Conservation (phyloP, 768 basidiomycete species). For the Holtermannia corniformis region DNA sequence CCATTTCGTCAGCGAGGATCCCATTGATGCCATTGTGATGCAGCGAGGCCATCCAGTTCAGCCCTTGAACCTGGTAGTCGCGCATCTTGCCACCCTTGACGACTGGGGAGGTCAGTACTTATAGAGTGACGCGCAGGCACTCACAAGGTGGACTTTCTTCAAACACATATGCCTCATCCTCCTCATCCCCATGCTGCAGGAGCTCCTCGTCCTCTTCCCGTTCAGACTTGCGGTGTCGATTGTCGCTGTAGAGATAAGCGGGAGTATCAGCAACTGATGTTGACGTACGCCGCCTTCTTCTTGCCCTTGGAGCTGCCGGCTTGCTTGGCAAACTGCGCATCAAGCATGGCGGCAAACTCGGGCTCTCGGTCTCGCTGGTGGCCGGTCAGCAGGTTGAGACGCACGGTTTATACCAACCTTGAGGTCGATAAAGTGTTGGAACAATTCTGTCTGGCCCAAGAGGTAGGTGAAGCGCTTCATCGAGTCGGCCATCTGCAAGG, state of each 20-base stretch:
- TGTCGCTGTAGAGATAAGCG: constrained; percentile 50
- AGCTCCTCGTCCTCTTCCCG: constrained; percentile 98
- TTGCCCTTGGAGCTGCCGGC: constrained; percentile 63
- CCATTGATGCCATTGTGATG: constrained; percentile 96
- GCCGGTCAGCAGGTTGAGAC: neutral
- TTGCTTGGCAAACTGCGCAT: constrained; percentile 51
- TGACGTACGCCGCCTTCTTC: constrained; percentile 64
- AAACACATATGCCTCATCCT: constrained; percentile 87
- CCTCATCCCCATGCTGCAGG: constrained; percentile 75
- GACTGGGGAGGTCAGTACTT: constrained; percentile 46
- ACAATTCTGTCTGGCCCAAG: constrained; percentile 95
- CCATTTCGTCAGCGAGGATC: constrained; percentile 96
- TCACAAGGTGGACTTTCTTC: constrained; percentile 85
- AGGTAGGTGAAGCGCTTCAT: constrained; percentile 95
- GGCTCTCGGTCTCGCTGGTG: constrained; percentile 75
- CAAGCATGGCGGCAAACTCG: constrained; percentile 80
- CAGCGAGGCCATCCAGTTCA: constrained; percentile 95
- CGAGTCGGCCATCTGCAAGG: constrained; percentile 67
- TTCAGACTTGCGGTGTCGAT: constrained; percentile 87
- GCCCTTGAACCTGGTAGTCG: constrained; percentile 85
- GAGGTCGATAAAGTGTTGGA: constrained; percentile 96
- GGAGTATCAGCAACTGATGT: neutral
- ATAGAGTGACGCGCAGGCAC: constrained; percentile 9
- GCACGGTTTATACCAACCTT: constrained; percentile 51
- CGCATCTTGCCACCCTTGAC: constrained; percentile 81